These are phyloP conservation scores for Neonothopanus nambi DNA, from an alignment of 1,284 basidiomycete genomes.

Conservation along the genomic window DNA sequence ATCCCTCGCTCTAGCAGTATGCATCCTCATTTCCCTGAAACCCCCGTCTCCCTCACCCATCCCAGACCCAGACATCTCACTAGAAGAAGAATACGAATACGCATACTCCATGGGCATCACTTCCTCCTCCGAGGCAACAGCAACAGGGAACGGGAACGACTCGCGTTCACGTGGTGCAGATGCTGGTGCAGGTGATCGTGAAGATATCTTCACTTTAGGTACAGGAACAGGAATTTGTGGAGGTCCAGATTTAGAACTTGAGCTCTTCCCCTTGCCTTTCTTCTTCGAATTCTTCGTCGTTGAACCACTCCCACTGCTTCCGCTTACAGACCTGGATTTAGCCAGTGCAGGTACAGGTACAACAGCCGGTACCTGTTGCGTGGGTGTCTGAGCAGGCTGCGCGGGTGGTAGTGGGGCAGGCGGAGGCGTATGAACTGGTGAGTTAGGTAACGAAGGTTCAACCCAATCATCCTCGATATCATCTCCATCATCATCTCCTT, in stretches of 20 bases:
- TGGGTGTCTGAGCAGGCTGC: constrained; percentile 21
- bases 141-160: constrained; percentile 63
- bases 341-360: constrained; percentile 18
- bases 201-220: constrained; percentile 36
- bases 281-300: constrained; percentile 30
- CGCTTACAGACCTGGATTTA: constrained; percentile 29
- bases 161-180: constrained; percentile 38
- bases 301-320: constrained; percentile 23
- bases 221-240: constrained; percentile 41
- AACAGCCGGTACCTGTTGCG: constrained; percentile 8
- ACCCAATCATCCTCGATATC: constrained; percentile 73
- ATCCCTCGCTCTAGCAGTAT: constrained; percentile 68
- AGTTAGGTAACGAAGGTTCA: constrained; percentile 41
- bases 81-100: constrained; percentile 12
- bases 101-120: constrained; percentile 36
- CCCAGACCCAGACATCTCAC: constrained; percentile 4
- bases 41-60: constrained; percentile 19
- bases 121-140: constrained; percentile 30
- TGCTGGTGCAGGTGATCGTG: too few species aligned
- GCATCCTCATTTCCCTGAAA: constrained; percentile 46
- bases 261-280: too few species aligned
- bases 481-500: constrained; percentile 35
- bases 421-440: constrained; percentile 35
- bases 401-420: constrained; percentile 26
- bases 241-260: too few species aligned